phyloP scores from a whole-genome alignment of 768 basidiomycete species.

The Lactarius evosmus region DNA sequence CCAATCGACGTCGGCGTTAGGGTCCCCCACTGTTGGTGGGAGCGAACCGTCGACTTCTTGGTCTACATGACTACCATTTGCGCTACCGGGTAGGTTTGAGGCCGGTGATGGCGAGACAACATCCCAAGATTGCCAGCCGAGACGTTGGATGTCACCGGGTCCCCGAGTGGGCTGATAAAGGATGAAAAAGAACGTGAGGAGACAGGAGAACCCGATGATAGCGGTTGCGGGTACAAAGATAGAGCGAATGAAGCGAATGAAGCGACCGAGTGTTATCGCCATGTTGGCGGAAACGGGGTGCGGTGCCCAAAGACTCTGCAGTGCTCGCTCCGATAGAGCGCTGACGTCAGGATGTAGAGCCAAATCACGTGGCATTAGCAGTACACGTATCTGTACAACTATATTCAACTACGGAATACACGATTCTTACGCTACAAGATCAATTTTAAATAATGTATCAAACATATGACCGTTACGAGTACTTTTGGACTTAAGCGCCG shows the following conservation, averaged over 20 bases:
- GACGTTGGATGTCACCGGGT: conserved; percentile 62
- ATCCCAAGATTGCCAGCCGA: conserved; percentile 93
- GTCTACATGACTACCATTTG: conserved; percentile 27
- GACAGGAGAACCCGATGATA: conserved; percentile 61
- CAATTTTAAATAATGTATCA: neutral
- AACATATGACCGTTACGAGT: neutral
- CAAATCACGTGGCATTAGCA: neutral
- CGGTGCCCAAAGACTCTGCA: neutral
- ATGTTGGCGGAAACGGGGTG: conserved; percentile 23
- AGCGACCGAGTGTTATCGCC: conserved; percentile 32
- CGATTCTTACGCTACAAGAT: neutral
- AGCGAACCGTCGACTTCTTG: conserved; percentile 10
- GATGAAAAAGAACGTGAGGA: conserved; percentile 75
- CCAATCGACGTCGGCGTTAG: conserved; percentile 62
- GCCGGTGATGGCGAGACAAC: conserved; percentile 41
- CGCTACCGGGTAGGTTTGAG: conserved; percentile 21
- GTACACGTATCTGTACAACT: neutral
- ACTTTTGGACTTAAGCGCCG: conserved; percentile 19
- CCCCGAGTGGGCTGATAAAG: conserved; percentile 77
- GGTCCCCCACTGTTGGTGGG: conserved; percentile 16
- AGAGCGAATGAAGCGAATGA: conserved; percentile 52
- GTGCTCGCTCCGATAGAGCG: too few relatives aligned
- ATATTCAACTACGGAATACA: neutral
- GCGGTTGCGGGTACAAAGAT: conserved; percentile 57
- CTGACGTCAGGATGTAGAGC: neutral